phyloP scores from a whole-genome alignment of 495 filamentous ascomycete genomes.

The Astrothelium macrocarpum region DNA sequence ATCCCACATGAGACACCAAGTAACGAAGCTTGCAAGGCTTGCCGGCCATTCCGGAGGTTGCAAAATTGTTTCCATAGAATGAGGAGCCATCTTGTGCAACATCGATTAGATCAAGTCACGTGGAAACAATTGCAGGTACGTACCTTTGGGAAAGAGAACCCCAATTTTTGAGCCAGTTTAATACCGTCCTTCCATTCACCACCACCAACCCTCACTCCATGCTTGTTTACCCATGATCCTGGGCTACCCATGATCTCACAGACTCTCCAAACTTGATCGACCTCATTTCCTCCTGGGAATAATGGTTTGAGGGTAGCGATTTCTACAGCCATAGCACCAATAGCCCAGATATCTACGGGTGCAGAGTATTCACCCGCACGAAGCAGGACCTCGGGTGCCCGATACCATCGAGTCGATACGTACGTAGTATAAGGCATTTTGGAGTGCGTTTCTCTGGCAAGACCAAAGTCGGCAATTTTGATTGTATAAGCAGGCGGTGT shows the following conservation, averaged over 20 bases:
- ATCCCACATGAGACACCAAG: slow-evolving; percentile 99
- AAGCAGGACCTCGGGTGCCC: slow-evolving; percentile 89
- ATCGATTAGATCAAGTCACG: neutral
- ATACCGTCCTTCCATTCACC: slow-evolving; percentile 97
- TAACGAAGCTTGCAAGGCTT: slow-evolving; percentile 83
- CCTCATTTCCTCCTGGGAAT: slow-evolving; percentile 96
- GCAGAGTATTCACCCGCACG: slow-evolving; percentile 95
- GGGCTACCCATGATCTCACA: slow-evolving; percentile 99
- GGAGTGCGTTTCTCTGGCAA: slow-evolving; percentile 95
- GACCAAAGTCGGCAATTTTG: slow-evolving; percentile 97
- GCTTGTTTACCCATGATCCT: slow-evolving; percentile 93
- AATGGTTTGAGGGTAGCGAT: slow-evolving; percentile 94
- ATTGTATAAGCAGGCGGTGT: slow-evolving; percentile 90
- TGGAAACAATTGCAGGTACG: slow-evolving; percentile 9
- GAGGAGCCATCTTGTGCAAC: slow-evolving; percentile 74
- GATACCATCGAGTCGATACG: slow-evolving; percentile 97
- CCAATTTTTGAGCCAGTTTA: slow-evolving; percentile 83
- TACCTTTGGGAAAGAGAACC: slow-evolving; percentile 94
- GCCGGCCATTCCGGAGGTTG: slow-evolving; percentile 85
- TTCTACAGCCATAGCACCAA: slow-evolving; percentile 99
- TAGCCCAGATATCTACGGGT: slow-evolving; percentile 96
- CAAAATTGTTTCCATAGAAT: slow-evolving; percentile 90
- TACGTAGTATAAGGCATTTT: slow-evolving; percentile 96
- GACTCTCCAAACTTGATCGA: slow-evolving; percentile 97
- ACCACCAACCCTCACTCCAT: slow-evolving; percentile 76